These are phyloP conservation scores for Ocimum tenuiflorum DNA, from an alignment of 257 asterid species.

Conservation along the genomic window DNA sequence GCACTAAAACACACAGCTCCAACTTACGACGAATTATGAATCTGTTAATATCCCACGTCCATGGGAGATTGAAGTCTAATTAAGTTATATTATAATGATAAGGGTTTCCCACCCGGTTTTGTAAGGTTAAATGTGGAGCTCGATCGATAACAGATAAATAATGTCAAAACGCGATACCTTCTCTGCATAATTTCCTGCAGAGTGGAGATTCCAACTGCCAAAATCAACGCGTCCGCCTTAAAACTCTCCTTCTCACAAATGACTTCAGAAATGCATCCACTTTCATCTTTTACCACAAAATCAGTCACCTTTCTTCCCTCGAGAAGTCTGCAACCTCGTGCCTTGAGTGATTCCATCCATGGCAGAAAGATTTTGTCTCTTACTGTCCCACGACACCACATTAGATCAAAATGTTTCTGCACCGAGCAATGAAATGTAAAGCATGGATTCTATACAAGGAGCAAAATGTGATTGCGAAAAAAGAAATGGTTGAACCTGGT, in stretches of 20 bases:
- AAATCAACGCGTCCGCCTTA: constrained; percentile 43
- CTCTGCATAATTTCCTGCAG: constrained; percentile 47
- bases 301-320: constrained; percentile 54
- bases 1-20: constrained; percentile 33
- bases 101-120: no score
- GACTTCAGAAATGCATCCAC: constrained; percentile 39
- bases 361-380: constrained; percentile 47
- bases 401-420: constrained; percentile 42
- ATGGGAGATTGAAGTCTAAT: no score
- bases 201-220: constrained; percentile 58
- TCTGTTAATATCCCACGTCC: no score
- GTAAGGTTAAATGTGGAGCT: no score
- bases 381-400: constrained; percentile 49
- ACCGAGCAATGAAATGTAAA: constrained; percentile 5
- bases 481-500: constrained; percentile 36
- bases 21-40: constrained; percentile 12
- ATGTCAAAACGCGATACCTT: constrained; percentile 22
- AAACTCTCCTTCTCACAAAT: constrained; percentile 57
- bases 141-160: not conserved
- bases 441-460: not conserved
- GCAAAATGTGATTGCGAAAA: not conserved
- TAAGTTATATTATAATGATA: no score
- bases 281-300: constrained; percentile 36
- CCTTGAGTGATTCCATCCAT: constrained; percentile 43
- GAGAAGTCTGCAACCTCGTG: constrained; percentile 46